Evolutionary conservation across 1,284 basidiomycete genomes (phyloP).

Genomic region (Cryptococcus maquisensis): DNA sequence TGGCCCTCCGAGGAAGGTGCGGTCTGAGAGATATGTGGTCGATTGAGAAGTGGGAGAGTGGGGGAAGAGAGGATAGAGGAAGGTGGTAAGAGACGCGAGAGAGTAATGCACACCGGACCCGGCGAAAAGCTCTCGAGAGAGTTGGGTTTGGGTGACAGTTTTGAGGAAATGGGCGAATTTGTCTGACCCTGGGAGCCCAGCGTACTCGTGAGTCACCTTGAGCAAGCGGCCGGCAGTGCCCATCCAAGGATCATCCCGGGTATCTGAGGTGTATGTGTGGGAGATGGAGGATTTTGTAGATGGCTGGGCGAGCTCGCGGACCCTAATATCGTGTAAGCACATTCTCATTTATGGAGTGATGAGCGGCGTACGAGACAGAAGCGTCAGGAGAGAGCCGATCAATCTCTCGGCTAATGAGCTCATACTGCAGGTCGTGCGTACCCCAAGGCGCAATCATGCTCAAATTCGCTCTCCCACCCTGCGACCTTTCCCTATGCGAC

Average conservation of each 20-base stretch:
- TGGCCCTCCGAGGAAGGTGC: conserved; percentile 91
- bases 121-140: conserved; percentile 57
- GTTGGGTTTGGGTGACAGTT: conserved; percentile 61
- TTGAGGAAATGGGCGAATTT: conserved; percentile 61
- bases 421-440: conserved; percentile 73
- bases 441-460: conserved; percentile 52
- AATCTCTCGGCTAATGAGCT: conserved; percentile 71
- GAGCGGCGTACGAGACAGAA: conserved; percentile 63
- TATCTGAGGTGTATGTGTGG: conserved; percentile 74
- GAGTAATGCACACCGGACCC: conserved; percentile 47
- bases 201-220: conserved; percentile 67
- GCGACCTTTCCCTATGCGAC: conserved; percentile 48
- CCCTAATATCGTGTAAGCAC: conserved; percentile 52
- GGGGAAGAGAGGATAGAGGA: conserved; percentile 41
- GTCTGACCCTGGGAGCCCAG: conserved; percentile 70
- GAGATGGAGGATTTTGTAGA: conserved; percentile 78
- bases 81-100: conserved; percentile 42
- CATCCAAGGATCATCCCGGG: conserved; percentile 66
- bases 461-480: conserved; percentile 47
- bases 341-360: background rate
- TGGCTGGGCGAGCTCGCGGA: conserved; percentile 74
- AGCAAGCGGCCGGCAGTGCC: conserved; percentile 63
- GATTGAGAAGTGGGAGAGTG: background rate
- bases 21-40: conserved; percentile 61
- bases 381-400: conserved; percentile 66